Evolutionary conservation across 1,139 yeast genomes (phyloP).

Genomic region (Fermentozyma sake): DNA sequence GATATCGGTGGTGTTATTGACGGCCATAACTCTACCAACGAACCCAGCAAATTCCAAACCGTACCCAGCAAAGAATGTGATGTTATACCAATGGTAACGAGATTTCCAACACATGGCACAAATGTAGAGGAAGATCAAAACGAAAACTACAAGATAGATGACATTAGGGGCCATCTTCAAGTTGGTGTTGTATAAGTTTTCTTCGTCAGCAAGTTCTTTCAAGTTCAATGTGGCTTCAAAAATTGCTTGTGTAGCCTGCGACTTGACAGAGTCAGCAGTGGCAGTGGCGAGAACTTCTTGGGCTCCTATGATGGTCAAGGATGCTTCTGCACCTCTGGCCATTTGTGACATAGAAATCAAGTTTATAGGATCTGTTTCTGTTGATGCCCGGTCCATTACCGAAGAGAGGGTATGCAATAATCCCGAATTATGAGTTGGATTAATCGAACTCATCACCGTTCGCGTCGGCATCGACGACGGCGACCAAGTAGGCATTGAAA

Average conservation of each 20-base stretch:
- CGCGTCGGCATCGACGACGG: slow-evolving; percentile 20
- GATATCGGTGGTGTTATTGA: slow-evolving; percentile 36
- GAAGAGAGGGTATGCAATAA: slow-evolving; percentile 14
- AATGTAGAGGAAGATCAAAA: slow-evolving; percentile 20
- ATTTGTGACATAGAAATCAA: slow-evolving; percentile 18
- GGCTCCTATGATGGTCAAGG: slow-evolving; percentile 31
- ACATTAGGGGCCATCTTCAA: slow-evolving; percentile 27
- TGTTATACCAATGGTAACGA: slow-evolving; percentile 72
- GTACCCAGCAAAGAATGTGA: slow-evolving; percentile 56
- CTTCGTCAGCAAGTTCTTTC: slow-evolving; percentile 21
- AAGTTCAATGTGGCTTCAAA: slow-evolving; percentile 31
- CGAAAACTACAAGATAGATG: slow-evolving; percentile 25
- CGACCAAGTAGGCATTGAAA: slow-evolving; percentile 18
- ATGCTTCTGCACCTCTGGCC: slow-evolving; percentile 36
- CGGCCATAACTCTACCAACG: slow-evolving; percentile 49
- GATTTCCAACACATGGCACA: slow-evolving; percentile 28
- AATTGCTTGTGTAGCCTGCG: slow-evolving; percentile 30
- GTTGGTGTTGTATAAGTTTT: slow-evolving; percentile 20
- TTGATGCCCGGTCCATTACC: slow-evolving; percentile 10
- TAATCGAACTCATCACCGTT: slow-evolving; percentile 13
- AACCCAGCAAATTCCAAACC: slow-evolving; percentile 71
- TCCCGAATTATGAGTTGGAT: slow-evolving; percentile 18
- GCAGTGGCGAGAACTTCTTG: slow-evolving; percentile 37
- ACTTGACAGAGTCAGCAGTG: slow-evolving; percentile 21
- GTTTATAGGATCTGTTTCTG: slow-evolving; percentile 7